Conservation (phyloP, 768 basidiomycete genomes). For the Kwoniella dendrophila region DNA sequence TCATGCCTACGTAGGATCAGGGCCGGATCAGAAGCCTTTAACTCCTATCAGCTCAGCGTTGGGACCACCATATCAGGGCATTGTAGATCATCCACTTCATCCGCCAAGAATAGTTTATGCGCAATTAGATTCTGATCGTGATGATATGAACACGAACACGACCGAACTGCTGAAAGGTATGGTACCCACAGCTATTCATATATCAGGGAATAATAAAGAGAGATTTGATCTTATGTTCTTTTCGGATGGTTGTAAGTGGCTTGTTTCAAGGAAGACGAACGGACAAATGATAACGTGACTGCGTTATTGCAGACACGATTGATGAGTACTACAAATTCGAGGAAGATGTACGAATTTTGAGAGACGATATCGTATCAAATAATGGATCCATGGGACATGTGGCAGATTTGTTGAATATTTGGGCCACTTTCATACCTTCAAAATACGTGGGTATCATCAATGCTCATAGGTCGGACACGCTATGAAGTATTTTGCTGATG, state of each 20-base stretch:
- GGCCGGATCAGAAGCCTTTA: background rate
- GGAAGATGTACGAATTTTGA: conserved; percentile 41
- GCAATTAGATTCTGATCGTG: background rate
- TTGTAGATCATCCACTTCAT: conserved; percentile 7
- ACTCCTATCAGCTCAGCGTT: background rate
- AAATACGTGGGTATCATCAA: conserved; percentile 24
- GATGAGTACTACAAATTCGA: conserved; percentile 46
- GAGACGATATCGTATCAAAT: conserved; percentile 43
- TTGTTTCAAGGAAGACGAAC: background rate
- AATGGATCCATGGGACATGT: conserved; percentile 49
- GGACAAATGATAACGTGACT: background rate
- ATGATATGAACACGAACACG: background rate
- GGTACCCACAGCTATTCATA: conserved; percentile 26
- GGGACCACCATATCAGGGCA: too few relatives aligned
- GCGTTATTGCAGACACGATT: conserved; percentile 39
- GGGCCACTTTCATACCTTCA: conserved; percentile 51
- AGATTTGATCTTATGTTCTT: conserved; percentile 52
- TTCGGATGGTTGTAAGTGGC: conserved; percentile 52
- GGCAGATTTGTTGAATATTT: conserved; percentile 47
- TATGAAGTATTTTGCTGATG: background rate
- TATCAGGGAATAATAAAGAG: conserved; percentile 37
- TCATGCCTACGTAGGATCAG: background rate
- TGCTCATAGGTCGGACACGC: background rate
- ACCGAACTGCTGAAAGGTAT: background rate
- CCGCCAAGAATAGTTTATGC: conserved; percentile 7